Conservation (phyloP, 192 early-diverging fungal species). For the Globomyces pollinis-pini region DNA sequence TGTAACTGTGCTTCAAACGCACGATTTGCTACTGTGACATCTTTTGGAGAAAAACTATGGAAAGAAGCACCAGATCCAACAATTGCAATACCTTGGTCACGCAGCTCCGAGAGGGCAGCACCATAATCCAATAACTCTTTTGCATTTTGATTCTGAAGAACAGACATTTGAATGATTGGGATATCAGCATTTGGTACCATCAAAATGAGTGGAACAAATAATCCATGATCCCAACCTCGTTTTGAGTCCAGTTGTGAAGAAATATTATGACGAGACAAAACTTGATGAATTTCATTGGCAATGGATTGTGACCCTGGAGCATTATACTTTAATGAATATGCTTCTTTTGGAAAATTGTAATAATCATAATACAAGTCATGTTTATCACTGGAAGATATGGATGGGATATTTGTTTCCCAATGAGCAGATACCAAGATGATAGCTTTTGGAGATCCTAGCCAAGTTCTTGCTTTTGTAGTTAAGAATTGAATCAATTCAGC, state of each 20-base stretch:
- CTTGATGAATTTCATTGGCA: slow-evolving; percentile 22
- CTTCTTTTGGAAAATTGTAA: slow-evolving; percentile 40
- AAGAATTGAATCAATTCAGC: slow-evolving; percentile 12
- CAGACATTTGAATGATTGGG: slow-evolving; percentile 37
- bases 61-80: slow-evolving; percentile 38
- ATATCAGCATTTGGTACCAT: slow-evolving; percentile 26
- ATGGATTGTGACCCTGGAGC: slow-evolving; percentile 31
- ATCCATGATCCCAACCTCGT: slow-evolving; percentile 49
- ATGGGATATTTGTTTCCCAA: slow-evolving; percentile 35
- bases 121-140: slow-evolving; percentile 26
- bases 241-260: slow-evolving; percentile 10
- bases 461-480: slow-evolving; percentile 4
- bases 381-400: slow-evolving; percentile 10
- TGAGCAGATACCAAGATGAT: slow-evolving; percentile 39
- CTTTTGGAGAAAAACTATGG: slow-evolving; percentile 19
- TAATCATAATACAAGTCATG: slow-evolving; percentile 45
- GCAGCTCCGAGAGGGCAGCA: slow-evolving; percentile 30
- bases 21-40: neutral
- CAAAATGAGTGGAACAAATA: slow-evolving; percentile 43
- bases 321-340: slow-evolving; percentile 36
- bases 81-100: slow-evolving; percentile 38
- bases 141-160: slow-evolving; percentile 26
- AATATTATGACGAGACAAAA: slow-evolving; percentile 27
- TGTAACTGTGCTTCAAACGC: slow-evolving; percentile 2
- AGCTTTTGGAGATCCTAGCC: slow-evolving; percentile 20